Evolutionary conservation across 352 stramenopile genomes (phyloP).

Genomic region (Nothophytophthora sp.): DNA sequence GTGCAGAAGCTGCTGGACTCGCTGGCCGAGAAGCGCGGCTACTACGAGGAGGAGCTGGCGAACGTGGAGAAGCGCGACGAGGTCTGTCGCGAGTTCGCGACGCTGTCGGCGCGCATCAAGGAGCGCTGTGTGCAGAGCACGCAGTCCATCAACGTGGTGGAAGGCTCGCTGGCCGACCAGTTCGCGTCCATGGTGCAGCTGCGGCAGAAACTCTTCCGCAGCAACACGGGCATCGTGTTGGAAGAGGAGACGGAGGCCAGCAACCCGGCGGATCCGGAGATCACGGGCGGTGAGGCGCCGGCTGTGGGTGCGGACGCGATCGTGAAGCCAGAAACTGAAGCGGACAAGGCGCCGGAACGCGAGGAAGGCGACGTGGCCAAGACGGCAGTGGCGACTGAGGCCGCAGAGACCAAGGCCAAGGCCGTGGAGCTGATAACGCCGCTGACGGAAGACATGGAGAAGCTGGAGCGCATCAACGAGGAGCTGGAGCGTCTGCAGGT

Average conservation of each 20-base stretch:
- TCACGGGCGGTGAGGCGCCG: slow-evolving; percentile 27
- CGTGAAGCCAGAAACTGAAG: slow-evolving; percentile 13
- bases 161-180: slow-evolving; percentile 76
- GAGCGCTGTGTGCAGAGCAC: slow-evolving; percentile 74
- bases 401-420: slow-evolving; percentile 31
- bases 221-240: slow-evolving; percentile 44
- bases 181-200: slow-evolving; percentile 80
- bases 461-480: slow-evolving; percentile 83
- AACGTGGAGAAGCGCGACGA: slow-evolving; percentile 80
- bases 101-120: slow-evolving; percentile 73
- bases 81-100: slow-evolving; percentile 75
- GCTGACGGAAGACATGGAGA: slow-evolving; percentile 79
- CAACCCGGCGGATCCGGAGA: slow-evolving; percentile 35
- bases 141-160: slow-evolving; percentile 77
- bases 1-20: slow-evolving; percentile 70
- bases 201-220: slow-evolving; percentile 67
- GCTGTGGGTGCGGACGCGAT: slow-evolving; percentile 5
- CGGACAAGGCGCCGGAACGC: slow-evolving; percentile 22
- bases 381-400: slow-evolving; percentile 9
- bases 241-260: slow-evolving; percentile 42
- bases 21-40: slow-evolving; percentile 70
- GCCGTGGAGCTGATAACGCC: slow-evolving; percentile 37
- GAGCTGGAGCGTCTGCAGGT: slow-evolving; percentile 81
- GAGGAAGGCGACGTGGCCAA: slow-evolving; percentile 27
- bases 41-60: slow-evolving; percentile 73